Conservation (phyloP, 73 alveolate species). For the Uronychia setigera region DNA sequence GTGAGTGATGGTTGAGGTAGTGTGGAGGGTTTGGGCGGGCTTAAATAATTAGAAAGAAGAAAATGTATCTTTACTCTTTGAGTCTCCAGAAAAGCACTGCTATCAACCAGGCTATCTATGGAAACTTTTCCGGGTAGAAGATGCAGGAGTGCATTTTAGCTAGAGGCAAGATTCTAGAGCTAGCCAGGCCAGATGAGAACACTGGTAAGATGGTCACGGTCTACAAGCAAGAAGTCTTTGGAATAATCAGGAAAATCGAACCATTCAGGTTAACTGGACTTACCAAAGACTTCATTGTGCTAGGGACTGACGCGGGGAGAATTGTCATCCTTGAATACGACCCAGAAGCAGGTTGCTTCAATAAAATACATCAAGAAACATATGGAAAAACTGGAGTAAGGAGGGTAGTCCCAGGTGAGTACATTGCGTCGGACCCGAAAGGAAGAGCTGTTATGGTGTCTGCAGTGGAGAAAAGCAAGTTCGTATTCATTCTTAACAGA, state of each 20-base stretch:
- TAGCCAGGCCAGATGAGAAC: conserved; percentile 48
- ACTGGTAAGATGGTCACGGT: conserved; percentile 70
- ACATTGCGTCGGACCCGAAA: conserved; percentile 99
- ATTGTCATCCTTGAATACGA: conserved; percentile 88
- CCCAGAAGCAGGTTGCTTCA: conserved; percentile 79
- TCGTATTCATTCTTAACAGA: conserved; percentile 97
- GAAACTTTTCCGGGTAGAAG: conserved; percentile 97
- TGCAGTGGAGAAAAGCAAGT: conserved; percentile 99
- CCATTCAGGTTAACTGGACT: conserved; percentile 95
- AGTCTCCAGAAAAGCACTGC: conserved; percentile 93
- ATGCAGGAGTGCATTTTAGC: conserved; percentile 89
- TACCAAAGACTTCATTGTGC: conserved; percentile 79
- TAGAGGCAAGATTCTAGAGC: conserved; percentile 74
- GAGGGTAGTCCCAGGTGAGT: conserved; percentile 99
- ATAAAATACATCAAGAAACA: conserved; percentile 96
- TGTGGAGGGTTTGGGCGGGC: conserved; percentile 3
- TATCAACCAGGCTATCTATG: conserved; percentile 96
- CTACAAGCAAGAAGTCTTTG: conserved; percentile 86
- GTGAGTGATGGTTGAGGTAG: conserved; percentile 4
- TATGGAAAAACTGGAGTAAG: conserved; percentile 99
- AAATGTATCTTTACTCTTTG: conserved; percentile 93
- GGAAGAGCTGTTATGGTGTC: conserved; percentile 99
- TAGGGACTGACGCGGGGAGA: conserved; percentile 95
- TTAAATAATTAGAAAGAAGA: conserved; percentile 2
- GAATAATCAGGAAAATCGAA: conserved; percentile 87